phyloP scores from a whole-genome alignment of 2,329 filamentous ascomycete genomes.

The Delphinella strobiligena region DNA sequence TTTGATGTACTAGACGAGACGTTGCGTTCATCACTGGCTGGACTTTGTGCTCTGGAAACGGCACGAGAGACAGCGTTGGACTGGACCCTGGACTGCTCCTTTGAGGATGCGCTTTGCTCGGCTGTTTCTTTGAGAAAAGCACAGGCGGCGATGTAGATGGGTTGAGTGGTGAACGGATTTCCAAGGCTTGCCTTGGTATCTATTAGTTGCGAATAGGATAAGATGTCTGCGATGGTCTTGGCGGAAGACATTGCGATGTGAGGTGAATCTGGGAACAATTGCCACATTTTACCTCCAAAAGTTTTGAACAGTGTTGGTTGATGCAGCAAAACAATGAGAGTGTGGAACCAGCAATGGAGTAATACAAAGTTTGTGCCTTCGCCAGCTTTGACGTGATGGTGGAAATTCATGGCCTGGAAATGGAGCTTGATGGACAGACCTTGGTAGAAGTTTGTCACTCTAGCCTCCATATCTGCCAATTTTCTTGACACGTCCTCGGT shows the following conservation, averaged over 20 bases:
- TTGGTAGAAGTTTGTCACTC: slow-evolving; percentile 65
- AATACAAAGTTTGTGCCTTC: slow-evolving; percentile 81
- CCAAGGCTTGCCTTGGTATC: slow-evolving; percentile 77
- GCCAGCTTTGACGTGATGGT: slow-evolving; percentile 66
- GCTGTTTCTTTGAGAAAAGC: slow-evolving; percentile 78
- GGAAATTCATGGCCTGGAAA: slow-evolving; percentile 79
- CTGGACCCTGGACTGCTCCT: slow-evolving; percentile 41
- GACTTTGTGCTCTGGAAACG: slow-evolving; percentile 30
- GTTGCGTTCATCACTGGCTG: slow-evolving; percentile 23
- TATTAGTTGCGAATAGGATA: slow-evolving; percentile 75
- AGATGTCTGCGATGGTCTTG: slow-evolving; percentile 81
- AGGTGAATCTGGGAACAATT: slow-evolving; percentile 67
- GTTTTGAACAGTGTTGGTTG: slow-evolving; percentile 73
- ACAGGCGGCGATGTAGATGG: slow-evolving; percentile 83
- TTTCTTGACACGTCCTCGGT: slow-evolving; percentile 61
- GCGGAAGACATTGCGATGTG: slow-evolving; percentile 78
- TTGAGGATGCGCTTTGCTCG: slow-evolving; percentile 51
- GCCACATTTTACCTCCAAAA: slow-evolving; percentile 56
- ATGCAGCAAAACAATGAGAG: slow-evolving; percentile 71
- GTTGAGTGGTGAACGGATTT: slow-evolving; percentile 77
- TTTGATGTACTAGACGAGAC: too few species aligned
- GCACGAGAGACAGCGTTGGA: slow-evolving; percentile 5
- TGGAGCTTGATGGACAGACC: slow-evolving; percentile 61
- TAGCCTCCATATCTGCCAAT: slow-evolving; percentile 65
- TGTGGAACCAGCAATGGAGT: slow-evolving; percentile 81